Evolutionary conservation across 78 protist genomes (phyloP).

Genomic region (Emiliania huxleyi): DNA sequence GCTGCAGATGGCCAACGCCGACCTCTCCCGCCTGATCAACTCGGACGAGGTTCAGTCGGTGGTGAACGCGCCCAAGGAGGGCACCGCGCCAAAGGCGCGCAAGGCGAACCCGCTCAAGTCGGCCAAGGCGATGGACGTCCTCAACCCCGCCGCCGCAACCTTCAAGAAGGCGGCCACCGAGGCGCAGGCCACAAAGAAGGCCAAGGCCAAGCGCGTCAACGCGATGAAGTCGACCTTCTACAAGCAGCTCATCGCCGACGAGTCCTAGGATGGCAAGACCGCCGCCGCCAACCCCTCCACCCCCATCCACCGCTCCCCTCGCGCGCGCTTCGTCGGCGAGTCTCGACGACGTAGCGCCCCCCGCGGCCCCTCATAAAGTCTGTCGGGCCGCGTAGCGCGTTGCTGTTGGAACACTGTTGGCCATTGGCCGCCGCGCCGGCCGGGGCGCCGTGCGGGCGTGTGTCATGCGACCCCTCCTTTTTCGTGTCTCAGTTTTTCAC

Average conservation of each 20-base stretch:
- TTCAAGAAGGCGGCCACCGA: background rate
- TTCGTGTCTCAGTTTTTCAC: no score
- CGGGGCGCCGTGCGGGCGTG: no score
- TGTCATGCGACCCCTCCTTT: no score
- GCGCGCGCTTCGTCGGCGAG: no score
- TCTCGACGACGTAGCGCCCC: no score
- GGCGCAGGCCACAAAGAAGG: background rate
- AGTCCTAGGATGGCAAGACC: no score
- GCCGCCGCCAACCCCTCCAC: no score
- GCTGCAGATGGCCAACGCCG: slow-evolving; percentile 87
- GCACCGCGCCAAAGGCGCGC: background rate
- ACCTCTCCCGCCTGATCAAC: slow-evolving; percentile 91
- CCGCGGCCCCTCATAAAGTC: no score
- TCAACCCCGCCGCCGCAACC: slow-evolving; percentile 88
- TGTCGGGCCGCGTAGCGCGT: no score
- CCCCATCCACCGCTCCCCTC: no score
- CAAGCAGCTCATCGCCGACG: background rate
- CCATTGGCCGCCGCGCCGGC: no score
- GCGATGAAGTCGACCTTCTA: background rate
- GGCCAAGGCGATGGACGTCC: slow-evolving; percentile 49
- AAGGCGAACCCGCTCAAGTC: slow-evolving; percentile 90
- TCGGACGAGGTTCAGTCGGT: slow-evolving; percentile 84
- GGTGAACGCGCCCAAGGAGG: slow-evolving; percentile 8
- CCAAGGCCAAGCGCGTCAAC: background rate
- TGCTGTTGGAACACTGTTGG: no score